Evolutionary conservation across 1,284 basidiomycete species (phyloP), one percentile per base, ranked within the genome.

Genomic region (Xerocomus amazonicus): DNA sequence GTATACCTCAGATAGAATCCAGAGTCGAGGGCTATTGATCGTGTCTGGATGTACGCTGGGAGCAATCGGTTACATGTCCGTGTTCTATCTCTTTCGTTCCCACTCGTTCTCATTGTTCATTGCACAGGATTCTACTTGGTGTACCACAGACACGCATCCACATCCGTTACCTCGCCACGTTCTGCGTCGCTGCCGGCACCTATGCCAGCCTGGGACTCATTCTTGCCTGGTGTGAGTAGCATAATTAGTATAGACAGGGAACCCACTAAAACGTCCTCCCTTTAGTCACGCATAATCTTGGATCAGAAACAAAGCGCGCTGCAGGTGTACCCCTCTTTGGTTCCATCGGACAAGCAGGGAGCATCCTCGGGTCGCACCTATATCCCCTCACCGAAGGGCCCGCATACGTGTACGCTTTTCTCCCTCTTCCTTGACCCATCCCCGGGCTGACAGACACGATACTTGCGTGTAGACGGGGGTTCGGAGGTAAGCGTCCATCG

Each of bases 271-370:
- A 28, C 7, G 7, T 41, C 2, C 3, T 6, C 6, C 34, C 26
- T 23, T 12, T 48, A 88, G 86, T 80, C 57, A 73, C 81, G 1
- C 85, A 89, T 59, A 90, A 90, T 53, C 70, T 89, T 3, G 87
- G 85, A 4, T 88, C 86, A 0, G 86, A 89, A 66, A 85, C 84
- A 4, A 89, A 89, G 68, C 81, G 80, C 48, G 85, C 87, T 1
- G 76, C 86, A 0, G 87, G 87, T 0, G 81, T 85, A 34, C 83
- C 87, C 2, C 76, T 88, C 61, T 87, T 84, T 62, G 84, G 85
- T 74, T 80, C 82, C 8, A 87, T 90, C 37, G 86, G 86, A 3
- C 87, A 89, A 61, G 79, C 75, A 48, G 87, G 87, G 13, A 85
- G 81, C 55, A 72, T 89, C 31, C 70, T 89, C 17, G 86, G 86